These are phyloP conservation scores for Rhododendron vialii DNA, from an alignment of 148 eudicot genomes.

Conservation along the genomic window DNA sequence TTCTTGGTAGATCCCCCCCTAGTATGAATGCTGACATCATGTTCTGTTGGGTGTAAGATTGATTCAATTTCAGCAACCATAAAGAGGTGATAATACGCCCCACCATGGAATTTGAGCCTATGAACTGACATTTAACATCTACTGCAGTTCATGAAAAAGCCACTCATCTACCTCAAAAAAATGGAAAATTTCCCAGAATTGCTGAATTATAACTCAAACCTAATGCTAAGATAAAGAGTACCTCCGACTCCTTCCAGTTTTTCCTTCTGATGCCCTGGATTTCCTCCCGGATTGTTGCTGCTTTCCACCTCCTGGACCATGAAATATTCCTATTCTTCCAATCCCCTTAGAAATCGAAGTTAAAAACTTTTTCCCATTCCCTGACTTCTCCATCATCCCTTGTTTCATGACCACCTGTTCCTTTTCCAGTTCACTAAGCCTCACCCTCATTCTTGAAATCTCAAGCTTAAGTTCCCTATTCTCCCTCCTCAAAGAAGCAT, in stretches of 20 bases:
- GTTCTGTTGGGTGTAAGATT: background rate
- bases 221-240: conserved; percentile 43
- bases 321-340: conserved; percentile 44
- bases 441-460: conserved; percentile 70
- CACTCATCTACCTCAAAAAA: background rate
- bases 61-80: background rate
- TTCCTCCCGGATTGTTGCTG: conserved; percentile 36
- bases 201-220: background rate
- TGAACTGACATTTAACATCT: background rate
- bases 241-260: conserved; percentile 42
- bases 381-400: conserved; percentile 58
- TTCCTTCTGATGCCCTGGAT: conserved; percentile 24
- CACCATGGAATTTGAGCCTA: background rate
- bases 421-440: conserved; percentile 73
- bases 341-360: conserved; percentile 53
- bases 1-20: background rate
- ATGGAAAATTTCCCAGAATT: background rate
- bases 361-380: conserved; percentile 46
- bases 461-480: conserved; percentile 73
- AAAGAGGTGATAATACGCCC: background rate
- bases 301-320: conserved; percentile 39
- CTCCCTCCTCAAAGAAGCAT: conserved; percentile 71
- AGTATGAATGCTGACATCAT: background rate
- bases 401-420: conserved; percentile 71
- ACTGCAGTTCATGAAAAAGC: background rate